Base-by-base conservation (phyloP, 805 yeast species). In the Osmozyma mogii region DNA sequence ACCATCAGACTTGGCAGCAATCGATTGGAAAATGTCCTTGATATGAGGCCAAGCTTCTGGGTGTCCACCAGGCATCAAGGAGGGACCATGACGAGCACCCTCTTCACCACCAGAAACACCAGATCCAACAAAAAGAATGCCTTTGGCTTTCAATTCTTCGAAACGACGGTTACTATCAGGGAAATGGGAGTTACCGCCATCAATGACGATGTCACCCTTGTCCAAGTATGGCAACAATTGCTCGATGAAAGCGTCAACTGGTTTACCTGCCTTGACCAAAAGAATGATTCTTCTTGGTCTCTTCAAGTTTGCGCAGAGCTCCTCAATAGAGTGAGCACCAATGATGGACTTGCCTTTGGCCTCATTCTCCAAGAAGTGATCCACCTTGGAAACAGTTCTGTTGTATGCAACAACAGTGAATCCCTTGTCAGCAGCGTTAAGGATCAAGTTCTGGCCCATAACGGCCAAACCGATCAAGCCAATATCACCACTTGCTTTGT, bases 71-170 rank as follows among this genome's bases (percentile, higher is more conserved):
- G 98, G 98, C 98, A 89, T 89, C 64, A 89, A 75, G 41, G 97
- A 88, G 41, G 98, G 98, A 55, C 98, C 98, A 65, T 83, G 75
- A 69, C 98, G 84, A 52, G 98, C 98, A 74, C 98, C 98, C 64
- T 89, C 98, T 70, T 89, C 98, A 73, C 98, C 98, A 67, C 98
- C 98, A 49, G 97, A 89, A 44, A 92, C 97, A 82, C 98, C 98
- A 40, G 96, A 88, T 54, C 98, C 98, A 43, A 89, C 97, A 49
- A 85, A 92, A 44, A 75, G 68, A 55, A 88, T 78, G 25, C 95
- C 97, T 72, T 89, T 78, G 34, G 64, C 69, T 61, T 81, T 77
- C 60, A 89, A 75, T 58, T 87, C 95, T 36, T 73, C 89, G 72
- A 66, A 85, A 68, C 98, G 84, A 70, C 97, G 87, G 82, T 88